phyloP scores from a whole-genome alignment of 2,329 filamentous ascomycete species.

The Botrytis sinoallii region DNA sequence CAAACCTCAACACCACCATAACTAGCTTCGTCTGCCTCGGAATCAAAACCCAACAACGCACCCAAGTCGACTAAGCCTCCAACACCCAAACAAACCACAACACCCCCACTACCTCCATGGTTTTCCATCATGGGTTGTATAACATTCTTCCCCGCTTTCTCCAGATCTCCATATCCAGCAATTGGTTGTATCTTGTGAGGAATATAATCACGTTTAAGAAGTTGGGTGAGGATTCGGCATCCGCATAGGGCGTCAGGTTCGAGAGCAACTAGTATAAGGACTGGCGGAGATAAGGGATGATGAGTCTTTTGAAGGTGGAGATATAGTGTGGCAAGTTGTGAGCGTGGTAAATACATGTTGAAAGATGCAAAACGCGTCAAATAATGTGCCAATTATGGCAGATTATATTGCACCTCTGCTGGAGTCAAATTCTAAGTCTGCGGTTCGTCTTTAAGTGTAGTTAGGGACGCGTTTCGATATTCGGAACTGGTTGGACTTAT shows the following conservation, averaged over 20 bases:
- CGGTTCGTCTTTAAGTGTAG: not conserved
- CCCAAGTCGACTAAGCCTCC: constrained; percentile 88
- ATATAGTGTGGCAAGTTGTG: constrained; percentile 87
- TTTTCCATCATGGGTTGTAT: constrained; percentile 83
- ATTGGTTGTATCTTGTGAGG: constrained; percentile 96
- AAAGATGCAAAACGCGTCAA: constrained; percentile 20
- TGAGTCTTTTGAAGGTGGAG: constrained; percentile 80
- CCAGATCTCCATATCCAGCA: constrained; percentile 85
- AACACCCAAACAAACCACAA: constrained; percentile 89
- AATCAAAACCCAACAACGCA: constrained; percentile 71
- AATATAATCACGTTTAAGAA: constrained; percentile 98
- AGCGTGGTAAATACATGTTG: constrained; percentile 89
- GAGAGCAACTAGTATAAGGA: constrained; percentile 87
- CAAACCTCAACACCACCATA: constrained; percentile 90
- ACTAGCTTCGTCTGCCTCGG: constrained; percentile 60
- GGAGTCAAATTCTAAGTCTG: not conserved
- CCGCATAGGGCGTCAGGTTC: constrained; percentile 95
- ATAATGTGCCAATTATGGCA: constrained; percentile 21
- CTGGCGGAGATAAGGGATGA: constrained; percentile 85
- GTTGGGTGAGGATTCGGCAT: constrained; percentile 84
- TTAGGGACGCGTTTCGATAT: constrained; percentile 5
- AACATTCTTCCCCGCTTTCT: constrained; percentile 72
- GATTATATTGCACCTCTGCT: not conserved
- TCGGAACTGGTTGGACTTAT: not conserved
- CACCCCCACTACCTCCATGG: constrained; percentile 78